These are phyloP conservation scores for Falciphora oryzae DNA, from an alignment of 2,329 filamentous ascomycete genomes.

Conservation along the genomic window DNA sequence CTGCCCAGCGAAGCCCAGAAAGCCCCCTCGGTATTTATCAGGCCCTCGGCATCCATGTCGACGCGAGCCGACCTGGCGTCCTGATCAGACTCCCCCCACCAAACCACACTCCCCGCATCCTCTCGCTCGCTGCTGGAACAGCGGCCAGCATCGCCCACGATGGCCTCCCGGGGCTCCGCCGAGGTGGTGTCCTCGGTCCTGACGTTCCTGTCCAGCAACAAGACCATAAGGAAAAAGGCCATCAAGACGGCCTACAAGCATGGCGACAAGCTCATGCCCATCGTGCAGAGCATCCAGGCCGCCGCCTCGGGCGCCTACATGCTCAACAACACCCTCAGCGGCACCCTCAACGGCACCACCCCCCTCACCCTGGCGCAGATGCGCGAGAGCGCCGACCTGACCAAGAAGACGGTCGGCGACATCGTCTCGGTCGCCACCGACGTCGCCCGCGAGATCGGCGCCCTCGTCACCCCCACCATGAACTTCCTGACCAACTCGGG, in stretches of 20 bases:
- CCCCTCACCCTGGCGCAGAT: not conserved
- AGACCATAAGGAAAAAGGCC: not conserved
- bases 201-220: conserved; percentile 1
- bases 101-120: too few relatives aligned
- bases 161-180: not conserved
- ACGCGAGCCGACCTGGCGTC: not conserved
- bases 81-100: not conserved
- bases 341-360: not conserved
- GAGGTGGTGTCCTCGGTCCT: not conserved
- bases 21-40: not conserved
- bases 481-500: not conserved
- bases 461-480: not conserved
- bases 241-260: not conserved
- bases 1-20: not conserved
- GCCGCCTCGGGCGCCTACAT: not conserved
- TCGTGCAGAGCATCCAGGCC: not conserved
- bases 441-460: not conserved
- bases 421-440: not conserved
- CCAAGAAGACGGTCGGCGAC: not conserved
- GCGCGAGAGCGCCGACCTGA: not conserved
- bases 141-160: not conserved
- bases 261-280: not conserved
- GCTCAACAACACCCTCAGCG: not conserved
- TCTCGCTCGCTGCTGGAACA: too few relatives aligned
- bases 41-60: not conserved